Evolutionary conservation across 257 asterid genomes (phyloP).

Genomic region (Solanum chmielewskii): DNA sequence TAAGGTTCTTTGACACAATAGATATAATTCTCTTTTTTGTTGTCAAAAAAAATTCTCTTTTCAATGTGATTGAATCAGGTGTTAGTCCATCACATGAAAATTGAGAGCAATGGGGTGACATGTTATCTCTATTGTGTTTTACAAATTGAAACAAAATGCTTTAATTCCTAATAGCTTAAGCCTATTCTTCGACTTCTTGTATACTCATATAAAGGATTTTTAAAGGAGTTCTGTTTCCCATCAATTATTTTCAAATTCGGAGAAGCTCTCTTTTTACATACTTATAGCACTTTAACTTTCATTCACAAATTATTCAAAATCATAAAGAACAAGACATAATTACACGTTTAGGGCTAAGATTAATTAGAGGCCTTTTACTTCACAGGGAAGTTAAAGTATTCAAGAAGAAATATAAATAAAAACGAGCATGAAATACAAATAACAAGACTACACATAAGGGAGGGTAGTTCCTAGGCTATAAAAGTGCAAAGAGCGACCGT

Average conservation of each 20-base stretch:
- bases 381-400: not conserved
- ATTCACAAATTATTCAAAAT: not conserved
- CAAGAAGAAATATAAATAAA: not conserved
- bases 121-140: not conserved
- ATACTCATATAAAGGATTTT: not conserved
- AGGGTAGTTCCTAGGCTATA: not conserved
- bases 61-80: not conserved
- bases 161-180: not conserved
- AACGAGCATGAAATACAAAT: not conserved
- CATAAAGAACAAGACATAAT: not conserved
- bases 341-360: not conserved
- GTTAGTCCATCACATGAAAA: not conserved
- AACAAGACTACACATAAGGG: not conserved
- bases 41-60: not conserved
- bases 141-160: not conserved
- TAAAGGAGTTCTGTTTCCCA: not conserved
- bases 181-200: not conserved
- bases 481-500: not conserved
- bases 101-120: not conserved
- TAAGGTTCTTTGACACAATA: not conserved
- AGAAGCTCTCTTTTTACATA: not conserved
- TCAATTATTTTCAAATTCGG: not conserved
- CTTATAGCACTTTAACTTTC: not conserved
- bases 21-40: not conserved
- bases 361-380: not conserved